These are phyloP conservation scores for Colletotrichum liriopes DNA, from an alignment of 2,329 filamentous ascomycete species.

Conservation along the genomic window DNA sequence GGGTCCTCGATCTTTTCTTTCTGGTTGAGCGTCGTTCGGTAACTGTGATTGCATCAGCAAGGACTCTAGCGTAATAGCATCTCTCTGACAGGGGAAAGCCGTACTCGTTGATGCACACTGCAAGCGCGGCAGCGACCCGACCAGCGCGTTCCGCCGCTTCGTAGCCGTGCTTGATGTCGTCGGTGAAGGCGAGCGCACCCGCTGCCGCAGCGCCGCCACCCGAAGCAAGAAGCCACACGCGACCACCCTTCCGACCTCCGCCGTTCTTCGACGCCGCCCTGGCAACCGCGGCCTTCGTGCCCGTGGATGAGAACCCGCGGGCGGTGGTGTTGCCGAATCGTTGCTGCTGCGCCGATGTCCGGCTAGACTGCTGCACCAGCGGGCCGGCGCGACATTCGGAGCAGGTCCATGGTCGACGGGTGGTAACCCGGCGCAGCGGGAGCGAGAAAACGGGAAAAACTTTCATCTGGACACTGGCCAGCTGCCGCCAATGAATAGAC, in stretches of 20 bases:
- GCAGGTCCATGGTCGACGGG: slow-evolving; percentile 62
- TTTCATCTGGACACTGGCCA: slow-evolving; percentile 57
- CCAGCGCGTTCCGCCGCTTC: slow-evolving; percentile 83
- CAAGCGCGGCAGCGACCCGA: slow-evolving; percentile 81
- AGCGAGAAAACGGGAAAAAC: slow-evolving; percentile 54
- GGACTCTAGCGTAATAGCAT: neutral
- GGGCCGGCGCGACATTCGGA: slow-evolving; percentile 57
- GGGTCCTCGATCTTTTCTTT: slow-evolving; percentile 74
- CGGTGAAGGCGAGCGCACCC: slow-evolving; percentile 69
- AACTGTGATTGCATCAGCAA: slow-evolving; percentile 70
- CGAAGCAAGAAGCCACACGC: slow-evolving; percentile 64
- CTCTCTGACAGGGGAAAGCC: slow-evolving; percentile 19
- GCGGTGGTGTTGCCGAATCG: slow-evolving; percentile 41
- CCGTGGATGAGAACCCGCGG: slow-evolving; percentile 51
- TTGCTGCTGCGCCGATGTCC: slow-evolving; percentile 48
- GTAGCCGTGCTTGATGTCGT: slow-evolving; percentile 83
- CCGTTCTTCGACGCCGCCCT: slow-evolving; percentile 16
- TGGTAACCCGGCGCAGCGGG: slow-evolving; percentile 56
- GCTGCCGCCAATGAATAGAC: slow-evolving; percentile 37
- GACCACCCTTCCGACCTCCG: slow-evolving; percentile 42
- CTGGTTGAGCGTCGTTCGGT: slow-evolving; percentile 85
- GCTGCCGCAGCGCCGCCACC: slow-evolving; percentile 65
- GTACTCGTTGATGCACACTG: slow-evolving; percentile 91
- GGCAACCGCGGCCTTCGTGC: slow-evolving; percentile 28
- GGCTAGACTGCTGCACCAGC: slow-evolving; percentile 52